Base-by-base conservation (phyloP, 202 grass and related monocot species). In the Setaria italica region DNA sequence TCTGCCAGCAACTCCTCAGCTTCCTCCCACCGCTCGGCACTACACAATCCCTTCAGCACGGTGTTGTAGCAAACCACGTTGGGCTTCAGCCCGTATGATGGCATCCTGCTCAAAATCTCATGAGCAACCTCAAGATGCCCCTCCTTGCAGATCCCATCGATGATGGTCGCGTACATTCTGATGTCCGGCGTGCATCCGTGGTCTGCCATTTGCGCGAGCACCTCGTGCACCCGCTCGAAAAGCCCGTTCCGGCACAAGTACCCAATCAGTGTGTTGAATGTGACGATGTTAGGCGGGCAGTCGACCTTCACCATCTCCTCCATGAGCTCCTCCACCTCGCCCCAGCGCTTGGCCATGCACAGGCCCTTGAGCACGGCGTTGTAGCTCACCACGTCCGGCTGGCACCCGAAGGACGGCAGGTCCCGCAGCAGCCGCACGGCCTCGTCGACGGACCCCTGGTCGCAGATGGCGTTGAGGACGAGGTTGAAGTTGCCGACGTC, bases 61-160 rank as follows among this genome's bases (percentile, higher is more conserved):
- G 67, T 83, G n/a, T 90, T 90, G 85, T 89, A 94, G 86, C 90
- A 87, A 41, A 94, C 87, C 11, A 92, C 88, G 74, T 92, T 89
- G 11, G 92, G 92, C 63, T 84, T 88, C 43, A 89, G 86, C 43
- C 92, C 90, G 16, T 89, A 92, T 0, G 85, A 90, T 45, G 88
- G 85, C 92, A 94, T 94, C 78, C 85, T 42, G 67, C 72, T 80
- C 87, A 94, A 57, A 37, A 85, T 91, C 70, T 92, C 87, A 13
- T 73, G 56, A 25, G 92, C 92, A 32, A 86, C 90, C 15, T 94
- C 87, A 13, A 86, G 86, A 70, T 90, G 90, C 17, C 88, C 88
- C 51, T 92, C 92, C 85, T 94, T 92, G 59, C 92, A 94, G 42
- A 94, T 58, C 34, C 82, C 90, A 3, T 90, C 89, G 14, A 94